These are phyloP conservation scores for Salix caprea DNA, from an alignment of 345 rosid species.

Conservation along the genomic window DNA sequence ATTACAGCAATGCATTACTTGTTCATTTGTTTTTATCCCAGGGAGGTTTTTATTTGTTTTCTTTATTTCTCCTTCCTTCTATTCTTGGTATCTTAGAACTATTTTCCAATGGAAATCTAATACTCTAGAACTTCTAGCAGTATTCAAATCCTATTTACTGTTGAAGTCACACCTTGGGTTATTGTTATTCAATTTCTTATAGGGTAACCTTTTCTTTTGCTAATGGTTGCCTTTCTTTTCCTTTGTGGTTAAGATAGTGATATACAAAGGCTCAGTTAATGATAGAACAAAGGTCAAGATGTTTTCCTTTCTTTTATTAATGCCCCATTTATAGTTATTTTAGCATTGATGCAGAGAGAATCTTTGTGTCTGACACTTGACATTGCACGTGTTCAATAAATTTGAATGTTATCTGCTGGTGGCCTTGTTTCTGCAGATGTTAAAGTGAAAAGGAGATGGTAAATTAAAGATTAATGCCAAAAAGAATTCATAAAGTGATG, in stretches of 20 bases:
- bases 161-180: too few species aligned
- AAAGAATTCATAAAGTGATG: constrained; percentile 51
- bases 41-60: background rate
- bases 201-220: background rate
- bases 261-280: background rate
- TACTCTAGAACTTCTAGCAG: too few species aligned
- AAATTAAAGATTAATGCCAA: constrained; percentile 38
- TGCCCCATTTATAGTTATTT: background rate
- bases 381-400: constrained; percentile 18
- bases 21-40: background rate
- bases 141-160: too few species aligned
- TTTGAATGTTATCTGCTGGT: constrained; percentile 39
- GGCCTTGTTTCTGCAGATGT: constrained; percentile 59
- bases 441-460: constrained; percentile 50
- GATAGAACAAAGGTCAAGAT: background rate
- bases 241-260: background rate
- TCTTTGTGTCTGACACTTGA: constrained; percentile 16
- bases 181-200: background rate
- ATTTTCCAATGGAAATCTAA: too few species aligned
- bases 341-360: constrained; percentile 9
- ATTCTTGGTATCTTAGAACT: too few species aligned
- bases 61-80: background rate
- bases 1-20: background rate
- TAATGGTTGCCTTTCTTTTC: background rate
- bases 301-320: background rate